Percentiles rank a stretch among this genome's conserved stretches.
Conservation (phyloP, 805 yeast genomes). For the Wickerhamiella vanderwaltii region DNA sequence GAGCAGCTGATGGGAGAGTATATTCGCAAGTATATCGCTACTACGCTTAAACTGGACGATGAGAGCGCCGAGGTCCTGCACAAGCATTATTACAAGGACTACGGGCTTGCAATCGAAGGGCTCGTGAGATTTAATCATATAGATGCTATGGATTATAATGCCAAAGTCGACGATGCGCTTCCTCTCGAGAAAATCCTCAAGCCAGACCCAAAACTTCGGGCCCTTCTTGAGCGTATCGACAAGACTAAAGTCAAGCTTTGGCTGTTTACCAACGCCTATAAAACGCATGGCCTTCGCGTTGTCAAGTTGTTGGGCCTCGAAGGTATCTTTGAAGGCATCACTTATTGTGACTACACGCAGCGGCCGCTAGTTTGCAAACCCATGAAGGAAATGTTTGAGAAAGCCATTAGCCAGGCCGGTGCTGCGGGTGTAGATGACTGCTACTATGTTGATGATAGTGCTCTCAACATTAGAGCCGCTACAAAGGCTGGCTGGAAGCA, state of each 20-base stretch:
- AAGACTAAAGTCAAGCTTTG: constrained; percentile 59
- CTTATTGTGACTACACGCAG: constrained; percentile 73
- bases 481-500: constrained; percentile 55
- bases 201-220: constrained; percentile 35
- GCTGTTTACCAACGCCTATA: constrained; percentile 92
- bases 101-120: constrained; percentile 91
- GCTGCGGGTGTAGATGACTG: constrained; percentile 35
- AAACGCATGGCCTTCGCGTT: constrained; percentile 77
- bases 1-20: constrained; percentile 80
- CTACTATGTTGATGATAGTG: constrained; percentile 85
- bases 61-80: constrained; percentile 67
- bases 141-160: constrained; percentile 80
- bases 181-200: constrained; percentile 69
- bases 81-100: constrained; percentile 63
- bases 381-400: constrained; percentile 53
- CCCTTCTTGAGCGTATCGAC: constrained; percentile 27
- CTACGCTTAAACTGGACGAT: constrained; percentile 45
- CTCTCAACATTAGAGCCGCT: constrained; percentile 66
- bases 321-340: constrained; percentile 88
- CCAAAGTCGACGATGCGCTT: constrained; percentile 80
- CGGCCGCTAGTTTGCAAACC: constrained; percentile 75
- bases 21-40: constrained; percentile 70
- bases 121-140: constrained; percentile 51
- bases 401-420: constrained; percentile 47
- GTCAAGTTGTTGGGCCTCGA: constrained; percentile 71